Base-by-base conservation (phyloP, 2,329 filamentous ascomycete species). In the Stachybotrys echinatus region DNA sequence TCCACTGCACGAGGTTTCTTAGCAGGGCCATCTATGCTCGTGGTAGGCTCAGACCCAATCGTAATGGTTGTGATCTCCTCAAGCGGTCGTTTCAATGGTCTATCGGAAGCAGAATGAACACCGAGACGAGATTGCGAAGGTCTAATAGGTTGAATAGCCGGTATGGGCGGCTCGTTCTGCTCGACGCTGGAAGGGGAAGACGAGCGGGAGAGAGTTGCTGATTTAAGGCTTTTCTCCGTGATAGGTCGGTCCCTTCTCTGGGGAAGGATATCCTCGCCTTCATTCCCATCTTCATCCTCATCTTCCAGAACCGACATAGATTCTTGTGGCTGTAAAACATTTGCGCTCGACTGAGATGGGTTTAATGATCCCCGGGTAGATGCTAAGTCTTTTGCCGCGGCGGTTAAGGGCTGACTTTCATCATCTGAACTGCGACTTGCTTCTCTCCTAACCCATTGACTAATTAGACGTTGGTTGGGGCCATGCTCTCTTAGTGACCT, bases 361-460 rank as follows among this genome's bases (percentile, higher is more conserved):
- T 34, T 34, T 8, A 10, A 14, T 34, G 14, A 34, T 8, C 27
- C 14, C 14, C 2, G 27, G 10, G 14, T 10, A 34, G 27, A 34
- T 14, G 14, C 14, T 34, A 14, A 10, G 10, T 34, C 27, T 34
- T 34, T 14, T 14, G 27, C 27, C 5, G 14, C 27, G 27, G 10
- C 27, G 14, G 27, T 10, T 34, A 14, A 14, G 14, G 27, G 10
- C 10, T 34, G 27, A 34, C 14, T 14, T 10, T 10, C 27, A 34
- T 10, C 10, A 34, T 34, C 5, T 34, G 5, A 14, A 14, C 10
- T 5, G 10, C 14, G 27, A 2, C 3, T 34, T 40, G 53, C 23
- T 31, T 42, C 51, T 20, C 52, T 60, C 37, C 59, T 55, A 23
- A 62, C 58, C 75, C 76, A 77, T 19, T 71, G 66, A 12, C 72